Evolutionary conservation across 2,329 filamentous ascomycete genomes (phyloP).

Genomic region (Pezicula radicicola): DNA sequence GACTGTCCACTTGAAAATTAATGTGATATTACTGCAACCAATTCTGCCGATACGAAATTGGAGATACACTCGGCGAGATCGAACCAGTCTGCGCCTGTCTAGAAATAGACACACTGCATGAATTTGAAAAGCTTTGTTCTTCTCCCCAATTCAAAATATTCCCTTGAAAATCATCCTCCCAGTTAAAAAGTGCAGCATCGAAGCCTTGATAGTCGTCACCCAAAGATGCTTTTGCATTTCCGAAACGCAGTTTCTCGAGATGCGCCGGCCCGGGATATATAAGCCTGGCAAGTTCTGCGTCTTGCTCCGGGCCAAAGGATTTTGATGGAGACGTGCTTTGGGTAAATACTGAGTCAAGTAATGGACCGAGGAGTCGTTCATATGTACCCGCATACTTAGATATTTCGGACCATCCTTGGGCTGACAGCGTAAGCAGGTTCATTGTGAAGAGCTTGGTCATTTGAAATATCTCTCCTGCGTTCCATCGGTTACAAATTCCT

Average conservation of each 20-base stretch:
- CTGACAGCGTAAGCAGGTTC: constrained; percentile 28
- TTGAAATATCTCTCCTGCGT: constrained; percentile 27
- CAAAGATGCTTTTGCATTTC: background rate
- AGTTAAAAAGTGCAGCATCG: background rate
- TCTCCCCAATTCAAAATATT: too few relatives aligned
- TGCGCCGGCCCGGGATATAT: constrained; percentile 4
- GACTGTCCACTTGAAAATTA: too few relatives aligned
- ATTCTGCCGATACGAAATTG: too few relatives aligned
- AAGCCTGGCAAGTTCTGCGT: constrained; percentile 8
- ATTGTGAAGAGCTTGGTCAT: constrained; percentile 30
- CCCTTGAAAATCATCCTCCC: too few relatives aligned
- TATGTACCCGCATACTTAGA: constrained; percentile 20
- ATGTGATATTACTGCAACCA: too few relatives aligned
- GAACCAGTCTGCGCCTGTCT: too few relatives aligned
- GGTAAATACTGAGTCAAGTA: constrained; percentile 28
- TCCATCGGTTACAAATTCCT: constrained; percentile 25
- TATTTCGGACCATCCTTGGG: constrained; percentile 30
- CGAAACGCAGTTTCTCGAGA: constrained; percentile 1
- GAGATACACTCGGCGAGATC: too few relatives aligned
- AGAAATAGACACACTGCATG: too few relatives aligned
- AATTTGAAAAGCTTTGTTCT: too few relatives aligned
- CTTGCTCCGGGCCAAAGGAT: constrained; percentile 5
- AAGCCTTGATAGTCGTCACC: background rate
- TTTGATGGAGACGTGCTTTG: background rate
- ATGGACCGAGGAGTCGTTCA: constrained; percentile 22